Conservation (phyloP, 2,329 filamentous ascomycete species). For the Diaporthe sp. region DNA sequence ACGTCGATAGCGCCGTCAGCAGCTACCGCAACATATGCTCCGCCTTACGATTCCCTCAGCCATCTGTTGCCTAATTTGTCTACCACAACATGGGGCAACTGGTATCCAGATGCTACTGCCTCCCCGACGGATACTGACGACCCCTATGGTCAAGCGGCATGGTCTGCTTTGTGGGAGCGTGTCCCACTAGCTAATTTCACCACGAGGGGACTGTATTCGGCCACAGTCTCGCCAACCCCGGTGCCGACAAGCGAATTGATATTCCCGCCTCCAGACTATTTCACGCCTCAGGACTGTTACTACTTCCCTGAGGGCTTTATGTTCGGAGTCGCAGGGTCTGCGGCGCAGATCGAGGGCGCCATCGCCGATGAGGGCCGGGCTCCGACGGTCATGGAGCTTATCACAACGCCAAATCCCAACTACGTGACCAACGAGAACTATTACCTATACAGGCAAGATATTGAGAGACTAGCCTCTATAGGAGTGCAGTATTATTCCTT, state of each 20-base stretch:
- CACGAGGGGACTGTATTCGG: slow-evolving; percentile 12
- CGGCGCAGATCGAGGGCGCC: slow-evolving; percentile 61
- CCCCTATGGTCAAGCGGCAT: slow-evolving; percentile 55
- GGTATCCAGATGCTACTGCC: slow-evolving; percentile 51
- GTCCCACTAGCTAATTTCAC: slow-evolving; percentile 52
- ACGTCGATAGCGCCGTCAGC: slow-evolving; percentile 47
- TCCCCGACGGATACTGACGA: slow-evolving; percentile 49
- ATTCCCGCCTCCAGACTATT: slow-evolving; percentile 65
- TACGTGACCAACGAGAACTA: slow-evolving; percentile 63
- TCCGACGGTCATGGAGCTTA: slow-evolving; percentile 57
- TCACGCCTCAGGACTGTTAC: slow-evolving; percentile 61
- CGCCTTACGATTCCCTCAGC: slow-evolving; percentile 50
- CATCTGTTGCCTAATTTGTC: slow-evolving; percentile 50
- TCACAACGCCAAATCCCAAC: slow-evolving; percentile 42
- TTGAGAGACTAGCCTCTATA: slow-evolving; percentile 64
- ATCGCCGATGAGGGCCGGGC: slow-evolving; percentile 57
- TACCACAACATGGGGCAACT: slow-evolving; percentile 57
- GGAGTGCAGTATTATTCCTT: slow-evolving; percentile 66
- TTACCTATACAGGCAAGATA: slow-evolving; percentile 69
- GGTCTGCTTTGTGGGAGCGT: slow-evolving; percentile 51
- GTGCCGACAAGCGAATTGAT: slow-evolving; percentile 67
- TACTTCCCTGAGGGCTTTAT: slow-evolving; percentile 62
- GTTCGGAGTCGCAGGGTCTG: slow-evolving; percentile 62
- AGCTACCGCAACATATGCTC: slow-evolving; percentile 50
- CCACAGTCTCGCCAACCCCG: slow-evolving; percentile 6